Evolutionary conservation across 2,329 filamentous ascomycete species (phyloP).

Genomic region (Talaromyces marneffei): DNA sequence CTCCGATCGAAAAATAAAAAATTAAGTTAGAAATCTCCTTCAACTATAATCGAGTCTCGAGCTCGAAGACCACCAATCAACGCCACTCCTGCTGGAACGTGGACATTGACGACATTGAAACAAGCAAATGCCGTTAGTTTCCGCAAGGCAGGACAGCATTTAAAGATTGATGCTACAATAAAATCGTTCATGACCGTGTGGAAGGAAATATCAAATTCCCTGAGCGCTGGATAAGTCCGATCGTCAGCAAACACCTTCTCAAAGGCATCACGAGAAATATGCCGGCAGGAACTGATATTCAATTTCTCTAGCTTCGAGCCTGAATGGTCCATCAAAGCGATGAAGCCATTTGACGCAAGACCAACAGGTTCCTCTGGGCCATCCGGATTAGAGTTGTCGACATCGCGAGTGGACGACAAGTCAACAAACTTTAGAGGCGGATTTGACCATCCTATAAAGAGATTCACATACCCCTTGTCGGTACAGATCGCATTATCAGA

Average conservation of each 20-base stretch:
- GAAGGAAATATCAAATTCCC: slow-evolving; percentile 72
- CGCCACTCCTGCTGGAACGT: slow-evolving; percentile 53
- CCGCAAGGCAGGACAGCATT: slow-evolving; percentile 42
- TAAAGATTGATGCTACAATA: slow-evolving; percentile 40
- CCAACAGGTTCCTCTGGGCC: slow-evolving; percentile 61
- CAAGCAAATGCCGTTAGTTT: slow-evolving; percentile 59
- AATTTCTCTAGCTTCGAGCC: slow-evolving; percentile 59
- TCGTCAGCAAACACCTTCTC: slow-evolving; percentile 63
- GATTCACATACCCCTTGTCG: slow-evolving; percentile 63
- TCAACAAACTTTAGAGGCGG: slow-evolving; percentile 65
- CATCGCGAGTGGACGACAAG: slow-evolving; percentile 67
- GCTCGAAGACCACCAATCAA: slow-evolving; percentile 56
- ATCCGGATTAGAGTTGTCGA: slow-evolving; percentile 65
- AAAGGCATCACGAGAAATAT: slow-evolving; percentile 68
- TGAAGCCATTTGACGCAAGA: slow-evolving; percentile 68
- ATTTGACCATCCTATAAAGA: slow-evolving; percentile 75
- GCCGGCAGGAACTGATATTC: slow-evolving; percentile 77
- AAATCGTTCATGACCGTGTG: slow-evolving; percentile 41
- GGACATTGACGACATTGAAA: slow-evolving; percentile 53
- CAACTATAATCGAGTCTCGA: slow-evolving; percentile 48
- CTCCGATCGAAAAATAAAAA: background rate
- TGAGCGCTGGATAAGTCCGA: slow-evolving; percentile 61
- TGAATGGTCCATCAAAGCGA: slow-evolving; percentile 78
- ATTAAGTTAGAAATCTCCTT: slow-evolving; percentile 17
- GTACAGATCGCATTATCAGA: slow-evolving; percentile 70